phyloP scores from a whole-genome alignment of 495 filamentous ascomycete species.

The Penicillium crystallinum region DNA sequence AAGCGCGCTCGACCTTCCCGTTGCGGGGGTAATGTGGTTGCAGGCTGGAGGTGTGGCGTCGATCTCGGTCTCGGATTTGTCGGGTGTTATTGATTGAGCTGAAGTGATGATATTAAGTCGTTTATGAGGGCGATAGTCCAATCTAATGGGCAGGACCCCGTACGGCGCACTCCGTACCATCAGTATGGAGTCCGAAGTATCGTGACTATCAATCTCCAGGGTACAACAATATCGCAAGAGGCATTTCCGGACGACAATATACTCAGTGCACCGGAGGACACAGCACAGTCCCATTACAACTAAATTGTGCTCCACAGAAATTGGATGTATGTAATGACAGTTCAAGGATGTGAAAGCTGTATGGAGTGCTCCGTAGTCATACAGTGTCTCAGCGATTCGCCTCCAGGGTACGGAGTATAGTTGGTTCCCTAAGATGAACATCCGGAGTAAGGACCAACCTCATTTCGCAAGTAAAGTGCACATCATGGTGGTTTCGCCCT shows the following conservation, averaged over 20 bases:
- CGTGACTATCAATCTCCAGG: background rate
- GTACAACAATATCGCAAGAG: background rate
- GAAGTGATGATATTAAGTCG: background rate
- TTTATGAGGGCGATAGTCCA: background rate
- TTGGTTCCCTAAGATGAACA: background rate
- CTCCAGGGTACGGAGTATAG: background rate
- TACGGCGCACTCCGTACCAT: no score
- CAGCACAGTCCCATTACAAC: slow-evolving; percentile 5
- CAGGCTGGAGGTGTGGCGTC: background rate
- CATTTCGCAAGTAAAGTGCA: slow-evolving; percentile 8
- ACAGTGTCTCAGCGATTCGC: slow-evolving; percentile 4
- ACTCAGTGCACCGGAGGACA: slow-evolving; percentile 1
- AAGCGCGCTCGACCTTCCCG: slow-evolving; percentile 5
- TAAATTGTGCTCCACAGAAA: background rate
- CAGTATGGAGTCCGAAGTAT: no score
- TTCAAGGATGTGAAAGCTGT: background rate
- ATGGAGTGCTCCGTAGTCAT: no score
- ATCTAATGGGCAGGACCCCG: background rate
- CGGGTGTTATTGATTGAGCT: background rate
- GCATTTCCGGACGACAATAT: slow-evolving; percentile 1
- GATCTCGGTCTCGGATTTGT: slow-evolving; percentile 1
- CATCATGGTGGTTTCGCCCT: slow-evolving; percentile 9
- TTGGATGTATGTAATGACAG: background rate
- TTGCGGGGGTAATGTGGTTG: slow-evolving; percentile 8
- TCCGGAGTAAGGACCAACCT: slow-evolving; percentile 14